Conservation (phyloP, 768 basidiomycete species). For the Leucosporidium scottii region DNA sequence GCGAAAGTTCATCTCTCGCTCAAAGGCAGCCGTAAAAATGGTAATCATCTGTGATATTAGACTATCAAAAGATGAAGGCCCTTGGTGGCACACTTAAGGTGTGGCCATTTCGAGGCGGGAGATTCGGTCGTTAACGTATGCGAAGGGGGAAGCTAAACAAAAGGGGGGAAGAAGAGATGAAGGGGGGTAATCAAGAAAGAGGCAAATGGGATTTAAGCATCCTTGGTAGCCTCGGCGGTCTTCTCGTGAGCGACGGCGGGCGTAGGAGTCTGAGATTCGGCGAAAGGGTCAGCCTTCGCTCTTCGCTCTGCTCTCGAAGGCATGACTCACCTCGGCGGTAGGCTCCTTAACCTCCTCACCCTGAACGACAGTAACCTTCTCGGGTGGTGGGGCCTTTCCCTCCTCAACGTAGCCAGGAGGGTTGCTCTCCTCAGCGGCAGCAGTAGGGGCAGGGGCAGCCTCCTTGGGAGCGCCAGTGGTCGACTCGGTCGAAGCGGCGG, state of each 20-base stretch:
- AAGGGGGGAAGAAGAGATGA: background rate
- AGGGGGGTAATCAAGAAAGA: background rate
- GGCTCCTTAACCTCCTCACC: slow-evolving; percentile 28
- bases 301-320: background rate
- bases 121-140: background rate
- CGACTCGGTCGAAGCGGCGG: slow-evolving; percentile 20
- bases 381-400: slow-evolving; percentile 16
- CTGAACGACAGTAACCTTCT: slow-evolving; percentile 27
- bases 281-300: background rate
- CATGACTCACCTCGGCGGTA: slow-evolving; percentile 20
- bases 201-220: background rate
- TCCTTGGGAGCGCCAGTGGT: slow-evolving; percentile 22
- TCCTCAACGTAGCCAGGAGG: slow-evolving; percentile 24
- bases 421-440: slow-evolving; percentile 1
- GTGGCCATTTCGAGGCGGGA: background rate
- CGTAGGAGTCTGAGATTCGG: background rate
- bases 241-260: slow-evolving; percentile 4
- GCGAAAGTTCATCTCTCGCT: background rate
- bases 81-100: background rate
- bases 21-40: too few relatives aligned
- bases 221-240: background rate
- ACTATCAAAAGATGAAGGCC: background rate
- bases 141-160: background rate
- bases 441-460: slow-evolving; percentile 12
- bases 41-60: too few relatives aligned